Percentiles rank a stretch among this genome's conserved stretches.
Evolutionary conservation across 495 filamentous ascomycete genomes (phyloP).

Genomic region (Tuber brumale): DNA sequence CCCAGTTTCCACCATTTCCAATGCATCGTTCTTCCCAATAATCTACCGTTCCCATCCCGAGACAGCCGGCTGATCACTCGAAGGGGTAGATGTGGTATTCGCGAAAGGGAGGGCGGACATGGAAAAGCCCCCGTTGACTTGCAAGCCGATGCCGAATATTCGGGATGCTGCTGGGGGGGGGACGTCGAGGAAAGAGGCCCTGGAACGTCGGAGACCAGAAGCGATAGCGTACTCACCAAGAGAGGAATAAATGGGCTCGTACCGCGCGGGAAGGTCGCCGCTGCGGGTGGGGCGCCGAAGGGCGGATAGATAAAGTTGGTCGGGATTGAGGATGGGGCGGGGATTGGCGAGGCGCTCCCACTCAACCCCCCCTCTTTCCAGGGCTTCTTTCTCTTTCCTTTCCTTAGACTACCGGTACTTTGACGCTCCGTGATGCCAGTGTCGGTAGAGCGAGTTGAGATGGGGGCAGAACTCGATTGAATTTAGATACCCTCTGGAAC

Average conservation of each 20-base stretch:
- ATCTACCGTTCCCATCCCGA: conserved; percentile 43
- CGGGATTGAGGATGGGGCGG: not conserved
- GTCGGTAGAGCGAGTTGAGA: not conserved
- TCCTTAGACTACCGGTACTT: not conserved
- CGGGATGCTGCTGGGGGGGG: not conserved
- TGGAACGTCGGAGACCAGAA: not conserved
- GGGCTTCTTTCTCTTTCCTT: not conserved
- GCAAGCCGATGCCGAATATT: conserved; percentile 8
- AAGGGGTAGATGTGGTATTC: conserved; percentile 44
- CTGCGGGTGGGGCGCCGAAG: not conserved
- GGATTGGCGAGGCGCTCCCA: not conserved
- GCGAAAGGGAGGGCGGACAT: conserved; percentile 6
- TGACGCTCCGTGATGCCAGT: not conserved
- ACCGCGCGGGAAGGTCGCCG: not conserved
- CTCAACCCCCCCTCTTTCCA: not conserved
- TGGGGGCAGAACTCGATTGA: not conserved
- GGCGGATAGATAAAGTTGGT: not conserved
- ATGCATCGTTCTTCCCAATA: conserved; percentile 41
- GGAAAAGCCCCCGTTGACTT: conserved; percentile 2
- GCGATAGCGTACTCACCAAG: not conserved
- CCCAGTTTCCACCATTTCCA: conserved; percentile 43
- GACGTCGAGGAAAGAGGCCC: not conserved
- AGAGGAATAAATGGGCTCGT: not conserved
- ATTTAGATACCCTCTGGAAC: not conserved
- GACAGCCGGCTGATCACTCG: conserved; percentile 40